Conservation (phyloP, 2,329 filamentous ascomycete species). For the Arthrobotrys megalospora region DNA sequence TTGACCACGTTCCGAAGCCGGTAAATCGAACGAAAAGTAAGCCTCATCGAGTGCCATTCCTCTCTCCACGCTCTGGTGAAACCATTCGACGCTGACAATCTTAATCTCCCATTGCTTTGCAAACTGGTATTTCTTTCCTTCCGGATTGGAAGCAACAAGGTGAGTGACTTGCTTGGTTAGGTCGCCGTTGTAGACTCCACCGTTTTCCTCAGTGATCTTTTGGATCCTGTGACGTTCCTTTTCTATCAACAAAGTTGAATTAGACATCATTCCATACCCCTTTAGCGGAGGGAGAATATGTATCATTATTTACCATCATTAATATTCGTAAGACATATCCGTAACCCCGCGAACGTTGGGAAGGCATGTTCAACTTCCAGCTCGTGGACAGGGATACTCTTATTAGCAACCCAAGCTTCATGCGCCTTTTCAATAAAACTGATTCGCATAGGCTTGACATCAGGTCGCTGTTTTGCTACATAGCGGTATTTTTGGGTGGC, state of each 20-base stretch:
- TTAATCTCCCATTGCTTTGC: constrained; percentile 86
- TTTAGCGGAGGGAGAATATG: neutral
- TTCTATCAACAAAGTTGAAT: constrained; percentile 68
- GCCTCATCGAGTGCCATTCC: constrained; percentile 92
- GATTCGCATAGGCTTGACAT: constrained; percentile 86
- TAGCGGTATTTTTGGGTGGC: constrained; percentile 95
- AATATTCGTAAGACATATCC: constrained; percentile 80
- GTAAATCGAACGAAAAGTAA: constrained; percentile 81
- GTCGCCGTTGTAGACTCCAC: constrained; percentile 88
- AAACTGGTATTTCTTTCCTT: constrained; percentile 90
- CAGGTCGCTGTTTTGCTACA: constrained; percentile 88
- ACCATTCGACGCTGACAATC: constrained; percentile 86
- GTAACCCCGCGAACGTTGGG: constrained; percentile 74
- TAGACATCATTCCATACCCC: constrained; percentile 20
- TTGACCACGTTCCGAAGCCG: constrained; percentile 80
- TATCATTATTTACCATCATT: constrained; percentile 73
- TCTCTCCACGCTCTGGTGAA: constrained; percentile 83
- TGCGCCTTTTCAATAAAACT: constrained; percentile 87
- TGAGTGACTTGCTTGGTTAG: constrained; percentile 89
- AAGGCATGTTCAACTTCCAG: constrained; percentile 79
- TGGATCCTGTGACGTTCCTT: constrained; percentile 79
- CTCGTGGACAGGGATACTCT: constrained; percentile 78
- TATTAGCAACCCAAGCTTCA: constrained; percentile 83
- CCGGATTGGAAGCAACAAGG: constrained; percentile 82
- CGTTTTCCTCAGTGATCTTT: constrained; percentile 77